These are phyloP conservation scores for Knufia petricola DNA, from an alignment of 2,329 filamentous ascomycete species.

Conservation along the genomic window DNA sequence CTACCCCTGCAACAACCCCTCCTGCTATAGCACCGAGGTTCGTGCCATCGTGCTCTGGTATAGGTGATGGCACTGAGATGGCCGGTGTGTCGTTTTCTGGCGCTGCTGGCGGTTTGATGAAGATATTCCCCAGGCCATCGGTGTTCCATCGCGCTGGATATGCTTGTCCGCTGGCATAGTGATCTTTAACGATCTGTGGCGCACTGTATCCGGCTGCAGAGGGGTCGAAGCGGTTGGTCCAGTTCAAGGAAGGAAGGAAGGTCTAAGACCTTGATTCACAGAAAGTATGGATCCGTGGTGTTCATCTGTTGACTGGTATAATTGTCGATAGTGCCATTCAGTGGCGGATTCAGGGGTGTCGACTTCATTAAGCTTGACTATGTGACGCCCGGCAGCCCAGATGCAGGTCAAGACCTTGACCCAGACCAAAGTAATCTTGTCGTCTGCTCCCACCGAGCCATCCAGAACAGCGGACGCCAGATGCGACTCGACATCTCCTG, in stretches of 20 bases:
- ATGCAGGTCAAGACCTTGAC: background rate
- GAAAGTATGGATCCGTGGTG: background rate
- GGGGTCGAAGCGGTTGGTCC: background rate
- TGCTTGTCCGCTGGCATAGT: background rate
- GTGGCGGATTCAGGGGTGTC: background rate
- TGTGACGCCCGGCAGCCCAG: background rate
- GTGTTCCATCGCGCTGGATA: background rate
- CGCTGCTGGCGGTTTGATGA: background rate
- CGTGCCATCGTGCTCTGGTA: background rate
- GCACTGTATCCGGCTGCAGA: background rate
- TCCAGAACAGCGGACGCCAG: background rate
- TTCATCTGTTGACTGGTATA: background rate
- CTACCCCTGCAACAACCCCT: background rate
- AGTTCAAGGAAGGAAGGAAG: background rate
- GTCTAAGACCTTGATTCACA: background rate
- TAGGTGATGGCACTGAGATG: background rate
- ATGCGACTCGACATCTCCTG: background rate
- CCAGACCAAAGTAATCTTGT: background rate
- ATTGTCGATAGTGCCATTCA: background rate
- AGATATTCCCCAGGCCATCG: background rate
- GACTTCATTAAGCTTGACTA: background rate
- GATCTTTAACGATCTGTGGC: background rate
- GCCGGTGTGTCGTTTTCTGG: background rate
- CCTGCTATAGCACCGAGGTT: background rate
- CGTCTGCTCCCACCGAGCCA: background rate